A percentile compares a stretch with the other conserved stretches of the same genome.
Evolutionary conservation across 805 yeast species (phyloP).

Genomic region (Saturnispora serradocipensis): DNA sequence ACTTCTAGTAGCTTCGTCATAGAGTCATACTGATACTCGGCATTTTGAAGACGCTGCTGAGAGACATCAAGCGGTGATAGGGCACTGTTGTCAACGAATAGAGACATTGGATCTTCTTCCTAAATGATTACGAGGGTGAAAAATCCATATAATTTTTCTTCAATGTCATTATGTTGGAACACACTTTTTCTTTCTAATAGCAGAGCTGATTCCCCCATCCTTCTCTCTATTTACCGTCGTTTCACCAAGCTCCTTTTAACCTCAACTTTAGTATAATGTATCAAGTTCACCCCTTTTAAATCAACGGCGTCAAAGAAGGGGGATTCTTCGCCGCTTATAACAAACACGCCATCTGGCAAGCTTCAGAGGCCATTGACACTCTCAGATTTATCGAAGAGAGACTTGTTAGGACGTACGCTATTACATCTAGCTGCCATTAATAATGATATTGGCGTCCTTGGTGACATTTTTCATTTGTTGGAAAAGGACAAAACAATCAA

Average conservation of each 20-base stretch:
- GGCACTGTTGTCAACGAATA: slow-evolving; percentile 21
- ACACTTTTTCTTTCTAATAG: background rate
- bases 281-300: slow-evolving; percentile 14
- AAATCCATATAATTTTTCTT: background rate
- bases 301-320: slow-evolving; percentile 6
- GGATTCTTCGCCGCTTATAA: slow-evolving; percentile 7
- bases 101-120: background rate
- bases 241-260: background rate
- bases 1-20: slow-evolving; percentile 40
- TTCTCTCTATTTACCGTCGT: background rate
- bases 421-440: slow-evolving; percentile 47
- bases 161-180: background rate
- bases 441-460: slow-evolving; percentile 40
- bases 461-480: slow-evolving; percentile 31
- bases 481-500: slow-evolving; percentile 24
- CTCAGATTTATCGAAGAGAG: slow-evolving; percentile 40
- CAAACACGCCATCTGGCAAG: background rate
- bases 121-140: background rate
- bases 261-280: slow-evolving; percentile 6
- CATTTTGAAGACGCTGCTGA: slow-evolving; percentile 51
- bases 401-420: slow-evolving; percentile 57
- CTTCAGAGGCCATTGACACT: slow-evolving; percentile 22
- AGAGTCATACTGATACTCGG: slow-evolving; percentile 61
- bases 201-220: background rate
- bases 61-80: slow-evolving; percentile 40